Conservation (phyloP, 441 rosid genomes). For the Syzygium syzygioides region DNA sequence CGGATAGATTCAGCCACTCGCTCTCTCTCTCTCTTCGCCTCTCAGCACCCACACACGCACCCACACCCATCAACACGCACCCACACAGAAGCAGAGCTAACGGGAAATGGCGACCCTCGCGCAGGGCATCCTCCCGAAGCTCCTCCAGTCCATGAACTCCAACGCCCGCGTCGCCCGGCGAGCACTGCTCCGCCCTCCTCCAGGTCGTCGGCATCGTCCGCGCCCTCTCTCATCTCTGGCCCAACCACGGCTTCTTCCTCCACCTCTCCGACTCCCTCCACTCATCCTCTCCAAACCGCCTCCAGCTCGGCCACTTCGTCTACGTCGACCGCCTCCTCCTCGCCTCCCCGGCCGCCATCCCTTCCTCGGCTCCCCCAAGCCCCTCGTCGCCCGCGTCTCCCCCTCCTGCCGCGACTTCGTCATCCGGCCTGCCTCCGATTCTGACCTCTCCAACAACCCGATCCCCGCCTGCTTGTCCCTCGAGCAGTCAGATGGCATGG, state of each 20-base stretch:
- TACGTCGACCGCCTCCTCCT: slow-evolving; percentile 74
- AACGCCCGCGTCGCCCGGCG: slow-evolving; percentile 66
- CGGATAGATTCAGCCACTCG: slow-evolving; percentile 20
- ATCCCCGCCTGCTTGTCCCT: slow-evolving; percentile 61
- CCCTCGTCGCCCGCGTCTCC: slow-evolving; percentile 67
- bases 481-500: slow-evolving; percentile 20
- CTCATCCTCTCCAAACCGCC: slow-evolving; percentile 86
- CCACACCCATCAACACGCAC: neutral
- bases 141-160: slow-evolving; percentile 86
- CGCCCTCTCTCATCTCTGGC: slow-evolving; percentile 73
- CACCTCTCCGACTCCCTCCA: slow-evolving; percentile 91
- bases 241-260: slow-evolving; percentile 85
- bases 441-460: slow-evolving; percentile 66
- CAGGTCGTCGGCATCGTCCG: slow-evolving; percentile 90
- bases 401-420: slow-evolving; percentile 65
- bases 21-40: no score
- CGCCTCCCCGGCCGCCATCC: slow-evolving; percentile 71
- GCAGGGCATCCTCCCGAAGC: slow-evolving; percentile 76
- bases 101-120: slow-evolving; percentile 63
- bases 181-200: slow-evolving; percentile 79
- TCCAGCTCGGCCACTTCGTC: slow-evolving; percentile 91
- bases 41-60: no score
- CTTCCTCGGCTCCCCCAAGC: slow-evolving; percentile 67
- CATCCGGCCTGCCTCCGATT: slow-evolving; percentile 65
- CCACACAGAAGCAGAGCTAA: neutral